A percentile compares a stretch with the other conserved stretches of the same genome.
These are phyloP conservation scores for Bertia moriformis DNA, from an alignment of 2,329 filamentous ascomycete species.

Conservation along the genomic window DNA sequence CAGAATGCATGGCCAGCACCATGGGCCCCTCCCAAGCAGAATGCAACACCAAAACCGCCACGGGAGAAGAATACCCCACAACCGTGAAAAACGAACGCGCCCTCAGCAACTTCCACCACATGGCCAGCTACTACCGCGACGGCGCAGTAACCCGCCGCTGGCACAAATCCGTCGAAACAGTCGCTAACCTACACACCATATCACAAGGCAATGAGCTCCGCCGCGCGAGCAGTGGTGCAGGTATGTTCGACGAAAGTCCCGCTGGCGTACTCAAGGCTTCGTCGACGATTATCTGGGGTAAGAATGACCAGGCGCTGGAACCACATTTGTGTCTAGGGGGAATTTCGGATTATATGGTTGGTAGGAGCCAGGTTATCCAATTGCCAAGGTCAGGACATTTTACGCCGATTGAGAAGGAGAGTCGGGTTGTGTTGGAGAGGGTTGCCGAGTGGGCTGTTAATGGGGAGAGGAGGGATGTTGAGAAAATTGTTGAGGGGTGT, in stretches of 20 bases:
- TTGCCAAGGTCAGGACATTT: constrained; percentile 36
- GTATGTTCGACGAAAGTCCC: constrained; percentile 25
- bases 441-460: constrained; percentile 19
- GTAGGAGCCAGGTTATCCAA: constrained; percentile 30
- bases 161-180: constrained; percentile 31
- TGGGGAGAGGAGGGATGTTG: not conserved
- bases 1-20: constrained; percentile 31
- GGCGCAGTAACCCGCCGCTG: constrained; percentile 26
- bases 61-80: constrained; percentile 18
- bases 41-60: constrained; percentile 15
- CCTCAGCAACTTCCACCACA: constrained; percentile 29
- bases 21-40: constrained; percentile 32
- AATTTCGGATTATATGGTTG: constrained; percentile 24
- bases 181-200: constrained; percentile 28
- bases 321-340: constrained; percentile 18
- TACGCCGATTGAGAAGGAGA: constrained; percentile 29
- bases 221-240: constrained; percentile 18
- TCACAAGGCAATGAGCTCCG: constrained; percentile 12
- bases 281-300: constrained; percentile 36
- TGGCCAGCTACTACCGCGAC: constrained; percentile 37
- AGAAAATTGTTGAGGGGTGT: not conserved
- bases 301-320: constrained; percentile 33
- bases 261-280: constrained; percentile 30
- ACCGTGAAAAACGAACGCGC: constrained; percentile 16
- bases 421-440: constrained; percentile 22